Percentiles rank a stretch among this genome's conserved stretches.
These are phyloP conservation scores for Epichloe gansuensis DNA, from an alignment of 2,329 filamentous ascomycete genomes.

Conservation along the genomic window DNA sequence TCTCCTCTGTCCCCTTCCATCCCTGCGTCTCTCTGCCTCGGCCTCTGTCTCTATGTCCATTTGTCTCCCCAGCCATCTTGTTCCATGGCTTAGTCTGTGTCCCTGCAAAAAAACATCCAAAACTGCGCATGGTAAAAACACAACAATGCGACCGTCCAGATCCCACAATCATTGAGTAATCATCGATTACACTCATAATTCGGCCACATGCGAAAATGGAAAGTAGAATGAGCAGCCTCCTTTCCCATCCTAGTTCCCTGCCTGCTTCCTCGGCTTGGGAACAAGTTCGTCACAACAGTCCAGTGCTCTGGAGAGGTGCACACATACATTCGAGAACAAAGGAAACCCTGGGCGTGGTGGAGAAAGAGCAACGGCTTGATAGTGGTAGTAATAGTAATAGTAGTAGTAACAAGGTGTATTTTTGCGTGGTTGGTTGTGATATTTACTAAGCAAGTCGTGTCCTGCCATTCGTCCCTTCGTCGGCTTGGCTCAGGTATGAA, in stretches of 20 bases:
- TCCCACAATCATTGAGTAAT: background rate
- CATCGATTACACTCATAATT: background rate
- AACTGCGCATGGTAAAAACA: background rate
- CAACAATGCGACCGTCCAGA: background rate
- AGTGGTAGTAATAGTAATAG: conserved; percentile 2
- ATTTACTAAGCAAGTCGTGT: background rate
- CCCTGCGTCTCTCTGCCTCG: background rate
- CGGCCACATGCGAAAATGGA: background rate
- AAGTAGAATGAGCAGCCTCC: background rate
- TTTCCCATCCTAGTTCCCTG: background rate
- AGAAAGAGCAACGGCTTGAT: background rate
- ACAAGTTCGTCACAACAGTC: background rate
- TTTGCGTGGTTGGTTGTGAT: background rate
- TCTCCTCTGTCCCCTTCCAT: background rate
- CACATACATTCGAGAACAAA: background rate
- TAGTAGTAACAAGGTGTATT: conserved; percentile 2
- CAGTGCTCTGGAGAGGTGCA: background rate
- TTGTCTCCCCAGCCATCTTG: background rate
- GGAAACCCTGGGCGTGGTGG: background rate
- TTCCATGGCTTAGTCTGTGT: background rate
- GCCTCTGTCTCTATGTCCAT: background rate
- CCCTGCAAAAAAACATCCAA: conserved; percentile 8
- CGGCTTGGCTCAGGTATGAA: background rate
- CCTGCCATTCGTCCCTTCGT: background rate
- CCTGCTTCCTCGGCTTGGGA: background rate